These are phyloP conservation scores for Blastomyces silverae DNA, from an alignment of 2,329 filamentous ascomycete species.

Conservation along the genomic window DNA sequence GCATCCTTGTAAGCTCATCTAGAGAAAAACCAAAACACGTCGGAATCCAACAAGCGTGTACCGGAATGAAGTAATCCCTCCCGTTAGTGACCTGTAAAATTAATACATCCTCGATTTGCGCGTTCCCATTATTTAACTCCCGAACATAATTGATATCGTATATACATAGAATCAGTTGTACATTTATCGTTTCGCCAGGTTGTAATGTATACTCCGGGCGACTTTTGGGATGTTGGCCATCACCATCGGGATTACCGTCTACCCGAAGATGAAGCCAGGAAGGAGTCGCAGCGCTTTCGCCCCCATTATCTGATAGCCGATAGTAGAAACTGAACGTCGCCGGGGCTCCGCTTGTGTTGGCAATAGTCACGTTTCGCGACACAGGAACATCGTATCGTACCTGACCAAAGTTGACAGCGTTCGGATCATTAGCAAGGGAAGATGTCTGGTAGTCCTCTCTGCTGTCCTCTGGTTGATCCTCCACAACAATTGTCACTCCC, in stretches of 20 bases:
- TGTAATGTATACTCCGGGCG: conserved; percentile 59
- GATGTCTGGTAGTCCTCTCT: conserved; percentile 38
- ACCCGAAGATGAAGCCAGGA: conserved; percentile 68
- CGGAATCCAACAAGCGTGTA: conserved; percentile 70
- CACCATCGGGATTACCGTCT: conserved; percentile 45
- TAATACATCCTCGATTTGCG: conserved; percentile 72
- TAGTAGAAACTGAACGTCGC: conserved; percentile 77
- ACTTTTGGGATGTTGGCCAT: conserved; percentile 19
- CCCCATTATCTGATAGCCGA: conserved; percentile 51
- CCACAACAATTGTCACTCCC: conserved; percentile 72
- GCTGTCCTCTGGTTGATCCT: conserved; percentile 37
- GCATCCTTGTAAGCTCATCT: conserved; percentile 80
- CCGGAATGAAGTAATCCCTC: conserved; percentile 82
- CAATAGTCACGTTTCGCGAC: conserved; percentile 67
- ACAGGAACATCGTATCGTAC: conserved; percentile 63
- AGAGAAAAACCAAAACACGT: conserved; percentile 78
- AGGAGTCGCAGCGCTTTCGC: conserved; percentile 40
- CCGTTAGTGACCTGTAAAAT: conserved; percentile 77
- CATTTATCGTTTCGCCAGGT: conserved; percentile 73
- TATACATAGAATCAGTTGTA: conserved; percentile 62
- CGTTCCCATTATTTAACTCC: conserved; percentile 61
- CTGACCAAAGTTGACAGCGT: conserved; percentile 68
- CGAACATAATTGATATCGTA: conserved; percentile 57
- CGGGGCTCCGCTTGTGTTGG: conserved; percentile 79
- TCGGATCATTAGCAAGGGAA: conserved; percentile 36